Conservation (phyloP, 306 rosid genomes). For the Trifolium dubium region DNA sequence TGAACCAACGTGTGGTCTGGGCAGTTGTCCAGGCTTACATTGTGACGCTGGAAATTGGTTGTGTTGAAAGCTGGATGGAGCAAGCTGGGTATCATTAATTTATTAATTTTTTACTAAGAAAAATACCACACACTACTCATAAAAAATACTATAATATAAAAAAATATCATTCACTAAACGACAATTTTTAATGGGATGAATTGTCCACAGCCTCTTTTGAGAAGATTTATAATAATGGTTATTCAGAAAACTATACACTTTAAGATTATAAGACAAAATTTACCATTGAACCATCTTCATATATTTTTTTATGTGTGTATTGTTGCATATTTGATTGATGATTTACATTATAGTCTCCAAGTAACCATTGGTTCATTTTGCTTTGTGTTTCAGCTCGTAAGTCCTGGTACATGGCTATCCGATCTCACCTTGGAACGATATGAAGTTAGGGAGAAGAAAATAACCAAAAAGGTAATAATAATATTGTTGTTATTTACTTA, state of each 20-base stretch:
- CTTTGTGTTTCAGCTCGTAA: slow-evolving; percentile 58
- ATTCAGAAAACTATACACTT: too few species aligned
- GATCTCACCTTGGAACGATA: slow-evolving; percentile 87
- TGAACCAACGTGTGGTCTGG: neutral
- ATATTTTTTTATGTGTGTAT: neutral
- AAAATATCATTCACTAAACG: neutral
- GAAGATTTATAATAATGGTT: too few species aligned
- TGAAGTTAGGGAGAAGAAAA: slow-evolving; percentile 95
- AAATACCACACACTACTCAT: neutral
- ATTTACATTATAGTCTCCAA: neutral
- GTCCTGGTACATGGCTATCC: slow-evolving; percentile 87
- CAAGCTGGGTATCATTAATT: neutral
- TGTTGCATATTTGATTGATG: neutral
- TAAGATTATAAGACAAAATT: too few species aligned
- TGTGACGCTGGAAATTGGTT: neutral
- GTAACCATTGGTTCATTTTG: slow-evolving; percentile 16
- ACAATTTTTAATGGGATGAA: slow-evolving; percentile 15
- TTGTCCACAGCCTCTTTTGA: neutral
- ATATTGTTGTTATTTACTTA: neutral
- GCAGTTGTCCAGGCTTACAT: neutral
- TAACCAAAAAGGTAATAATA: slow-evolving; percentile 61
- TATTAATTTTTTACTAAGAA: neutral
- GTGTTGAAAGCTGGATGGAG: neutral
- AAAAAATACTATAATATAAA: neutral
- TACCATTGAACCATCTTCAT: neutral